Base-by-base conservation (phyloP, 352 stramenopile genomes). In the Globisporangium acanthophoron region DNA sequence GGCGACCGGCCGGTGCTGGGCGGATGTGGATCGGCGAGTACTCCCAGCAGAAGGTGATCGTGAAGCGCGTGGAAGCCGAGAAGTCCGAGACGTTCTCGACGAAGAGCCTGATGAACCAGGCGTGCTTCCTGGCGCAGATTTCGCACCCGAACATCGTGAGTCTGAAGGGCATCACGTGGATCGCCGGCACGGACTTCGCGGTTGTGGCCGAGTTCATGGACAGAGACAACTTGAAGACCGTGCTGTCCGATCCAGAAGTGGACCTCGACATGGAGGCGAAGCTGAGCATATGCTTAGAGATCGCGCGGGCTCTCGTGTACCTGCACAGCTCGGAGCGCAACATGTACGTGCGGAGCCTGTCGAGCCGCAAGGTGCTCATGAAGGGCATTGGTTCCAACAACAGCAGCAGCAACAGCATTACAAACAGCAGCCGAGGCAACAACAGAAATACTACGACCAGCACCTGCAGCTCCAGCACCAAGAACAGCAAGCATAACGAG, bases 181-280 rank as follows among this genome's bases (percentile, higher is more conserved):
- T 93, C 29, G 73, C 76, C 27, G 80, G 81, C 15, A 89, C 79
- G n/a, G 83, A 93, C 62, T 91, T 90, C 41, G 72, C 76, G 6
- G 69, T 88, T 18, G 72, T 93, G 31, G 75, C 77, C 3, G 80
- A 93, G 64, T 93, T 84, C 56, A 77, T 89, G 73, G 74, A 84
- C 41, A 88, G 87, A 58, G 76, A 78, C 50, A 88, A 80, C 45
- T 49, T 92, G 21, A 75, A 73, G 53, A 69, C 71, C 1, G 62
- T 93, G 56, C 73, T 90, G 16, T 58, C 71, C 21, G 83, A 88
- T 49, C 58, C 64, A 0, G 70, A 89, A 24, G 53, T 80, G 16
- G 70, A 89, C 13, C 54, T 93, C 20, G 71, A 80, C 52, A 66
- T 86, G 31, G 59, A 65, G 20, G 73, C 58, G 15, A 85, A 89